phyloP scores from a whole-genome alignment of 1,284 basidiomycete species.

The Entoloma clypeatum region DNA sequence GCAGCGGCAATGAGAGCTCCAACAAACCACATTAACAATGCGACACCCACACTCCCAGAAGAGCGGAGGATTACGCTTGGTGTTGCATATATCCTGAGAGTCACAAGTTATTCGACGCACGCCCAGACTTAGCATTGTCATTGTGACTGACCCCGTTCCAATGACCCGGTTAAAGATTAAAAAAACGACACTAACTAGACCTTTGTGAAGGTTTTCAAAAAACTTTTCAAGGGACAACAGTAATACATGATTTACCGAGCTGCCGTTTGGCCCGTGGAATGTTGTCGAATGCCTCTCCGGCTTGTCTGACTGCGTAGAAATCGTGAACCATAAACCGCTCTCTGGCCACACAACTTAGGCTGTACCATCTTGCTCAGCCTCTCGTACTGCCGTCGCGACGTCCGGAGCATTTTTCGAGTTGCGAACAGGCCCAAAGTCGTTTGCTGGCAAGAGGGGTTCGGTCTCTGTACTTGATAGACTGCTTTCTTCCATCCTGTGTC shows the following conservation, averaged over 20 bases:
- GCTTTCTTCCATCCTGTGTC: too few relatives aligned
- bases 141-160: conserved; percentile 69
- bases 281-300: conserved; percentile 19
- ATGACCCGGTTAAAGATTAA: conserved; percentile 76
- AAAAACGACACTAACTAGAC: conserved; percentile 57
- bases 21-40: conserved; percentile 67
- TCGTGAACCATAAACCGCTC: background rate
- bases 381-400: too few relatives aligned
- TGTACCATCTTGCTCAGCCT: too few relatives aligned
- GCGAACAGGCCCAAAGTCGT: too few relatives aligned
- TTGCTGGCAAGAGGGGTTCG: too few relatives aligned
- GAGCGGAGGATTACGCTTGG: conserved; percentile 64
- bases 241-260: conserved; percentile 11
- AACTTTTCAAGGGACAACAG: background rate
- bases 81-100: conserved; percentile 75
- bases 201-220: conserved; percentile 26
- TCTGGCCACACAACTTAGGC: too few relatives aligned
- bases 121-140: too few relatives aligned
- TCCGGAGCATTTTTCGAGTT: too few relatives aligned
- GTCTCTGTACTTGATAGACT: too few relatives aligned
- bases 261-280: conserved; percentile 18
- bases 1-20: conserved; percentile 60
- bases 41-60: conserved; percentile 61
- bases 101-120: too few relatives aligned
- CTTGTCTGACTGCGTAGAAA: conserved; percentile 9